Conservation (phyloP, 2,329 filamentous ascomycete species). For the Colletotrichum sp. region DNA sequence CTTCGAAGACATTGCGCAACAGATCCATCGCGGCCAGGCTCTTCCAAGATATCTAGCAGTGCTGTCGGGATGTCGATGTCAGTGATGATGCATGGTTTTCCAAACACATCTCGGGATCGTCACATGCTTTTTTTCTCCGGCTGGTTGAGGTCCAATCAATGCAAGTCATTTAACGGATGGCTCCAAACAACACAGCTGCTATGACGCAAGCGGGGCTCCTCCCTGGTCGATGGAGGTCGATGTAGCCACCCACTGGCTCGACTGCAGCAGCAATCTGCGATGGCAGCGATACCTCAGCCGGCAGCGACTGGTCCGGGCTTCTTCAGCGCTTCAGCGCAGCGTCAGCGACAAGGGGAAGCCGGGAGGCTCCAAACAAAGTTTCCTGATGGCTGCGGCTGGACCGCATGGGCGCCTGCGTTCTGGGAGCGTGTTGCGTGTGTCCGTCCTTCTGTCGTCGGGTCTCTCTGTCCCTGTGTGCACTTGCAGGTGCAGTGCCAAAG, state of each 20-base stretch:
- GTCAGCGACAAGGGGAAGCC: neutral
- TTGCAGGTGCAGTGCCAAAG: neutral
- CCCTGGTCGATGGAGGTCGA: neutral
- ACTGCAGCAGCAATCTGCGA: neutral
- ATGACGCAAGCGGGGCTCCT: constrained; percentile 18
- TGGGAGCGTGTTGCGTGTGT: neutral
- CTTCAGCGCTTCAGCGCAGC: neutral
- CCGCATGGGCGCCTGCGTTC: neutral
- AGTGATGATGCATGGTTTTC: constrained; percentile 11
- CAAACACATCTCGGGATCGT: constrained; percentile 1
- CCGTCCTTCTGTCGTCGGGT: neutral
- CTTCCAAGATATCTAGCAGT: neutral
- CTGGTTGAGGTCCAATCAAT: neutral
- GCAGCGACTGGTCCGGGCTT: neutral
- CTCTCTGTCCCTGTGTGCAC: neutral
- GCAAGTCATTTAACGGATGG: neutral
- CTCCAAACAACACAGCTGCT: constrained; percentile 1
- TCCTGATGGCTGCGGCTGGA: constrained; percentile 5
- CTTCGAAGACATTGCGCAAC: neutral
- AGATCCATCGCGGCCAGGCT: neutral
- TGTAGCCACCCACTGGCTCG: constrained; percentile 3
- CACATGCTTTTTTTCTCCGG: constrained; percentile 13
- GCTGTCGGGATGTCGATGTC: neutral
- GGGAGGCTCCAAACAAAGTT: neutral
- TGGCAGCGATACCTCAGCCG: neutral